These are phyloP conservation scores for Singerocomus inundabilis DNA, from an alignment of 1,284 basidiomycete species.

Conservation along the genomic window DNA sequence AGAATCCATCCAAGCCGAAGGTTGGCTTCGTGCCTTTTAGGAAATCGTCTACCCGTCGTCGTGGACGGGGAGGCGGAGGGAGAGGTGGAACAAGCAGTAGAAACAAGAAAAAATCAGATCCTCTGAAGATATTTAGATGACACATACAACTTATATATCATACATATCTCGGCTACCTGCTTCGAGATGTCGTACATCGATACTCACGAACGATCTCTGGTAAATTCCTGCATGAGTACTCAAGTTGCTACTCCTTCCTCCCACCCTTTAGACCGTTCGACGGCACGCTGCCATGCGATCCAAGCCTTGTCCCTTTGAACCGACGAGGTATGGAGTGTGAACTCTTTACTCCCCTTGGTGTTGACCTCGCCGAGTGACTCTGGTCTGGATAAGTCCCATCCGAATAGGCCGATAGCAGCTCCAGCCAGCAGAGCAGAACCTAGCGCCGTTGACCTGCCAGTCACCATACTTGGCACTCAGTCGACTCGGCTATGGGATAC, in stretches of 20 bases:
- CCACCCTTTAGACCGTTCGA: constrained; percentile 81
- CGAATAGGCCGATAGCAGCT: constrained; percentile 83
- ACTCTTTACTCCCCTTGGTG: constrained; percentile 75
- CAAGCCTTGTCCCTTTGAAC: constrained; percentile 61
- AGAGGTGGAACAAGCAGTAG: constrained; percentile 40
- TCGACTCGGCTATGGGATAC: neutral
- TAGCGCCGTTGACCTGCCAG: constrained; percentile 82
- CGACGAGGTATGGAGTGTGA: constrained; percentile 60
- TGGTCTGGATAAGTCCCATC: constrained; percentile 90
- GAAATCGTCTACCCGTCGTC: constrained; percentile 48
- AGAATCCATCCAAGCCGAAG: constrained; percentile 26
- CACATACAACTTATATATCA: constrained; percentile 12
- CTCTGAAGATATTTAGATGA: constrained; percentile 70
- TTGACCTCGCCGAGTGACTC: constrained; percentile 90
- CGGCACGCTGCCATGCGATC: constrained; percentile 81
- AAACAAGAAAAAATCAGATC: constrained; percentile 66
- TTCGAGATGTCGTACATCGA: neutral
- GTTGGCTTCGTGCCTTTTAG: constrained; percentile 70
- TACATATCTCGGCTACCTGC: neutral
- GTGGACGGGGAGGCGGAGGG: constrained; percentile 51
- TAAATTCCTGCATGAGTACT: constrained; percentile 2
- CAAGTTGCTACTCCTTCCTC: constrained; percentile 54
- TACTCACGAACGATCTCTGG: neutral
- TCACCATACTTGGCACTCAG: constrained; percentile 5
- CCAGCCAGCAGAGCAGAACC: constrained; percentile 97